Evolutionary conservation across 2,329 filamentous ascomycete species (phyloP), one percentile per base, ranked within the genome.

Genomic region (Coleophoma cylindrospora): DNA sequence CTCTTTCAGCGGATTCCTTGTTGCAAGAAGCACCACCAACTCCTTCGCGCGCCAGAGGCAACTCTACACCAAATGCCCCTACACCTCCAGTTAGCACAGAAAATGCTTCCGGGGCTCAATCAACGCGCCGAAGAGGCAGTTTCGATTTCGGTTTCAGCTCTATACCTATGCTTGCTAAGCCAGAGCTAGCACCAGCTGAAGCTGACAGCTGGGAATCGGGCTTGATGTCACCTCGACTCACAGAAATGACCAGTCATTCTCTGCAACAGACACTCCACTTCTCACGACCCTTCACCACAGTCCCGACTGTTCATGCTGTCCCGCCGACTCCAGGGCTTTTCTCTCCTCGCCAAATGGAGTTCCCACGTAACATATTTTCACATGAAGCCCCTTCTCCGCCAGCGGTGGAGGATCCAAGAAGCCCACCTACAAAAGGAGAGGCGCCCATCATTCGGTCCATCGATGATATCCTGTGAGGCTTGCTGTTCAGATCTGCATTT

Each of bases 401-500:
- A 13, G 49, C 55, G 10, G 51, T 53, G 13, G 75, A 77, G 32
- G 86, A 91, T 63, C 88, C 88, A 13, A 73, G 88, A 58, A 91
- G 87, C 64, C 87, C 87, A 14, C 84, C 86, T 0, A 87, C 85
- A 12, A 81, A 80, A 61, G 87, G 87, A 37, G 85, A 87, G 64
- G 83, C 81, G 51, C 86, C 87, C 3, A 91, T 92, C 53, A 81
- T 84, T 47, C 76, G 87, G 50, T 91, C 85, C 51, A 92, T 92
- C 61, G 85, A 89, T 64, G 87, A 91, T 61, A 74, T 90, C 47
- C 72, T 91, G 67, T 91, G 75, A 77, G 27, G 9, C 27, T 27
- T 27, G 27, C 27, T 27, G 27, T 27, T 6, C 27, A 27, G 9
- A 27, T 27, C 27, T 27, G 27, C 27, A 27, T 27, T 27, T 27